Evolutionary conservation across 164 flowering plant genomes (phyloP), one percentile per base, ranked within the genome.

Genomic region (Warburgia ugandensis): DNA sequence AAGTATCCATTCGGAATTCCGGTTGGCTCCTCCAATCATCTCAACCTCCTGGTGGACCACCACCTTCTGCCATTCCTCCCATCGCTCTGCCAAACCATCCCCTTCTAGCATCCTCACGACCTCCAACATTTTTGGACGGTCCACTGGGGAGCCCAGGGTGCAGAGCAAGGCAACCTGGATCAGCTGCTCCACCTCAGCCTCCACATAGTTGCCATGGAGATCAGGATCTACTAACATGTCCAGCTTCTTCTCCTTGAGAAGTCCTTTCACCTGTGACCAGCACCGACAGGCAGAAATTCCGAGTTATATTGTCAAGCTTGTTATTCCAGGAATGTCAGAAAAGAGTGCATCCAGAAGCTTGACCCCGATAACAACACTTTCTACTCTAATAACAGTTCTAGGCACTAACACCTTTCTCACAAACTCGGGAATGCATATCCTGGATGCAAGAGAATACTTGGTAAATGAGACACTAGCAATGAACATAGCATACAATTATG

Each of bases 91-190:
- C 67, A 83, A 67, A 7, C 94, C 92, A 40, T 85, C 97, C 3
- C 92, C 94, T 74, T 84, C 96, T 5, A 87, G 88, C 97, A 88
- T 88, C 61, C 94, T 77, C 40, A 88, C 97, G 30, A 88, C 94
- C 29, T 88, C 97, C 1, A 92, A 79, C 94, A 88, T 88, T 68
- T 83, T 85, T 1, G 97, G 97, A 31, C 97, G 73, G 14, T 83
- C 91, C 71, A 63, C 70, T 2, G 94, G 91, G 9, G 91, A 73
- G 36, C 84, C 70, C 61, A 83, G 91, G 6, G 97, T 88, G 76
- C 97, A 88, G 4, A 88, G 78, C 31, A 88, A 58, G 0, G 97
- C 97, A 7, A 88, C 89, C 69, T 83, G 92, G 58, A 85, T 85
- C 29, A 88, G 64, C 69, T 83, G 89, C 64, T 85, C 95, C 43